A percentile compares a stretch with the other conserved stretches of the same genome.
phyloP scores from a whole-genome alignment of 2,329 filamentous ascomycete genomes.

The Shiraia sp. region DNA sequence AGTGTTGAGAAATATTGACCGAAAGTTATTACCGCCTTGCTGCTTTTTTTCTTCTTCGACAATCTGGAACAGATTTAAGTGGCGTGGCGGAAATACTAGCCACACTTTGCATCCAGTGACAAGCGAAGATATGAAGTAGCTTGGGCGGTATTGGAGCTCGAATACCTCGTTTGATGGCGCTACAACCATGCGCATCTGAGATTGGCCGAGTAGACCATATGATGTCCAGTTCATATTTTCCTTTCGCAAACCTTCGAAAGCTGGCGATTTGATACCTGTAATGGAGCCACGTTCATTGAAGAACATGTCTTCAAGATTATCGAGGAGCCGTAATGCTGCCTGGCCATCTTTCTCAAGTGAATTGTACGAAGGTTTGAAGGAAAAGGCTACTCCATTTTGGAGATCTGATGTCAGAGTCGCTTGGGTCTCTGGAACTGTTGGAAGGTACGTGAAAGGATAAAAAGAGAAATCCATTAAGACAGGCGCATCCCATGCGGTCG shows the following conservation, averaged over 20 bases:
- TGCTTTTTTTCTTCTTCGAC: too few relatives aligned
- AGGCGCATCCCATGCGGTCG: constrained; percentile 6
- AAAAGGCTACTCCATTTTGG: constrained; percentile 6
- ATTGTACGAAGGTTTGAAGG: constrained; percentile 7
- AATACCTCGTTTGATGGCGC: constrained; percentile 9
- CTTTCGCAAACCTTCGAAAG: constrained; percentile 4
- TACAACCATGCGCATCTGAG: constrained; percentile 4
- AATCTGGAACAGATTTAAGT: constrained; percentile 6
- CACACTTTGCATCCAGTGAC: constrained; percentile 13
- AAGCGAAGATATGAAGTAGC: constrained; percentile 9
- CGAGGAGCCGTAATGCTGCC: constrained; percentile 8
- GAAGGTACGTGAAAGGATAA: constrained; percentile 2
- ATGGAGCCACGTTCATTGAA: constrained; percentile 11
- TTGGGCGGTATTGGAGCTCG: constrained; percentile 11
- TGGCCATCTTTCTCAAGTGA: constrained; percentile 5
- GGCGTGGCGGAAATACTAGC: constrained; percentile 8
- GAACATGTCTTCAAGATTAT: constrained; percentile 6
- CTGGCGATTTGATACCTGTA: constrained; percentile 11
- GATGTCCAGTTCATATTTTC: constrained; percentile 2
- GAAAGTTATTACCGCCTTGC: not conserved
- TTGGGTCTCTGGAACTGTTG: constrained; percentile 1
- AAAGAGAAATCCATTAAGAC: constrained; percentile 1
- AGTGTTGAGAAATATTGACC: not conserved
- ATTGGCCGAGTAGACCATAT: constrained; percentile 9
- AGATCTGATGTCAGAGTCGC: constrained; percentile 8